A percentile compares a stretch with the other conserved stretches of the same genome.
These are phyloP conservation scores for Mollisia scopiformis DNA, from an alignment of 2,329 filamentous ascomycete genomes.

Conservation along the genomic window DNA sequence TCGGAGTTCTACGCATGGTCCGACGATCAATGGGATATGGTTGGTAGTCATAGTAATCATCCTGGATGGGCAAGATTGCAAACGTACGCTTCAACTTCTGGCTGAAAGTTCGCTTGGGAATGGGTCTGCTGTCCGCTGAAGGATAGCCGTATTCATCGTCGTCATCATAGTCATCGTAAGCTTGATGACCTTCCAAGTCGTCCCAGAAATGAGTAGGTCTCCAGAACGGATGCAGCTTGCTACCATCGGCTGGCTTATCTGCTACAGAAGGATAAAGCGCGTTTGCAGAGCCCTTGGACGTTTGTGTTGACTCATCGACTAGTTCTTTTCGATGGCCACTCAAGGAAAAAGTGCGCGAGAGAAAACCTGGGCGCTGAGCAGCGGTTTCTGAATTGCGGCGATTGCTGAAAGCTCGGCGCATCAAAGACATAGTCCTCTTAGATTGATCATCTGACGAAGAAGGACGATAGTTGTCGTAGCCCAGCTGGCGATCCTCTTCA, in stretches of 20 bases:
- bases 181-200: conserved; percentile 44
- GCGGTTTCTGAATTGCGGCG: conserved; percentile 53
- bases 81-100: conserved; percentile 53
- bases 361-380: conserved; percentile 51
- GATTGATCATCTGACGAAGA: conserved; percentile 45
- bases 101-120: conserved; percentile 53
- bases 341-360: conserved; percentile 46
- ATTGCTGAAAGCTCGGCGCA: conserved; percentile 56
- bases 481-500: conserved; percentile 55
- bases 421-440: conserved; percentile 50
- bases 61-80: conserved; percentile 58
- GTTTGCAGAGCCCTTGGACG: conserved; percentile 29
- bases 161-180: conserved; percentile 30
- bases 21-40: conserved; percentile 51
- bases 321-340: conserved; percentile 24
- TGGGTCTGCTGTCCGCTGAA: conserved; percentile 48
- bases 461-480: conserved; percentile 48
- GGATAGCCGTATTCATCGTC: conserved; percentile 42
- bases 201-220: conserved; percentile 53
- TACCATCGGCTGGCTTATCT: conserved; percentile 52
- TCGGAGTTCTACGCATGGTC: conserved; percentile 60
- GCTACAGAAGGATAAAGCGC: conserved; percentile 46
- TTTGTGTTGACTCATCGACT: conserved; percentile 29
- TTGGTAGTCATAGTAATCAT: conserved; percentile 43
- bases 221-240: conserved; percentile 64